These are phyloP conservation scores for Dalbergia oliveri DNA, from an alignment of 306 rosid species.

Conservation along the genomic window DNA sequence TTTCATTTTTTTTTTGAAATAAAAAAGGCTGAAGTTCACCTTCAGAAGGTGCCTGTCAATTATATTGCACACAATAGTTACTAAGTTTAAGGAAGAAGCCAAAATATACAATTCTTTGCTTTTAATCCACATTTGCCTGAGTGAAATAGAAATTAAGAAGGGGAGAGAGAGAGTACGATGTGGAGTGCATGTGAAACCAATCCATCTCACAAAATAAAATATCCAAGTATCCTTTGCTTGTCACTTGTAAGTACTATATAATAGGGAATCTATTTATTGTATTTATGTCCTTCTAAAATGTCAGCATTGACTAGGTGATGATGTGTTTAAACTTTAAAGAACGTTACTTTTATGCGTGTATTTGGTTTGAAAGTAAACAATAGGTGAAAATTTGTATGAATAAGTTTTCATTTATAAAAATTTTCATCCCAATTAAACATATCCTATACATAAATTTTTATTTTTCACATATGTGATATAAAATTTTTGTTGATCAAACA, in stretches of 20 bases:
- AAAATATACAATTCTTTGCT: constrained; percentile 1
- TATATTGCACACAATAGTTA: not conserved
- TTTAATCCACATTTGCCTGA: constrained; percentile 19
- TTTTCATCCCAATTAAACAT: too few relatives aligned
- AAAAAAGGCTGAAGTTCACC: not conserved
- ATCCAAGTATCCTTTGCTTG: not conserved
- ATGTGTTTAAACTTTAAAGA: too few relatives aligned
- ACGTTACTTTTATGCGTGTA: too few relatives aligned
- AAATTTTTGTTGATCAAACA: too few relatives aligned
- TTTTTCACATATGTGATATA: too few relatives aligned
- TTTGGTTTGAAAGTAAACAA: too few relatives aligned
- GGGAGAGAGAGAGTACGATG: not conserved
- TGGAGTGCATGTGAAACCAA: constrained; percentile 29
- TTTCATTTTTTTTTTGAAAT: not conserved
- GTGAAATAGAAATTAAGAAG: not conserved
- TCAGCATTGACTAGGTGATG: not conserved
- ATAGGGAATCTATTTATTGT: not conserved
- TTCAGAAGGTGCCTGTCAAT: constrained; percentile 26
- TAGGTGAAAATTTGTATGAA: too few relatives aligned
- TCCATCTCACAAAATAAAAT: not conserved
- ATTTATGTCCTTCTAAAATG: constrained; percentile 8
- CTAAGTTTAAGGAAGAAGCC: constrained; percentile 36
- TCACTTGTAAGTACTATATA: not conserved
- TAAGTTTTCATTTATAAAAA: too few relatives aligned
- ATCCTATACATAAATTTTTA: too few relatives aligned